Base-by-base conservation (phyloP, 768 basidiomycete genomes). In the Thelephora aurantiotincta region DNA sequence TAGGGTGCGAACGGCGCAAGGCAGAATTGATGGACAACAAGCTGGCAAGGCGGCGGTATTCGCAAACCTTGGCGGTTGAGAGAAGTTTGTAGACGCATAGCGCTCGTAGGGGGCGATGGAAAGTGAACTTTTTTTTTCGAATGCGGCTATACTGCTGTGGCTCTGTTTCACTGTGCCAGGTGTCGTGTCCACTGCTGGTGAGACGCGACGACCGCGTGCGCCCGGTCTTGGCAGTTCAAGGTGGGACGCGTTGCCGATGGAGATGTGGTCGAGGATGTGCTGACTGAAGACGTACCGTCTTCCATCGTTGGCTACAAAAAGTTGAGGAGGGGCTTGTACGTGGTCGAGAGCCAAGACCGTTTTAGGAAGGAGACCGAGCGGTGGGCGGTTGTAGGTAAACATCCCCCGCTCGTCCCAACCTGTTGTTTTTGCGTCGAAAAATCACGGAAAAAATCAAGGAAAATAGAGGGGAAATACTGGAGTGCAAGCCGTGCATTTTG, bases 221-320 rank as follows among this genome's bases (percentile, higher is more conserved):
- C 26, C 26, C 26, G 45, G 50, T 52, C 48, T 44, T 45, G 52
- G 53, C 14, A 35, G 14, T 35, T 46, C 44, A 49, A 33, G 49
- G 20, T 48, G 51, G 33, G 46, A 51, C 55, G 56, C 54, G 64
- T 70, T 63, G 77, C 68, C 69, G 66, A 49, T 50, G 60, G 63
- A 62, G 79, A 68, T 65, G 78, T 67, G 70, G 80, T 70, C 68
- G 78, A 68, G 74, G 77, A 80, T 80, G 80, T 4, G 26, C 9
- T 30, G 26, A 30, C 71, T 82, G 81, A 73, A 62, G 69, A 83
- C 81, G 81, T 83, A 83, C 81, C 81, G 78, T 83, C 72, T 72
- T 72, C 70, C 70, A 72, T 72, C 58, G 62, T 63, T 68, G 69
- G 26, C 26, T 30, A 9, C 26, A 30, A 30, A 30, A 9, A 30